Evolutionary conservation across 441 rosid species (phyloP).

Genomic region (Adansonia grandidieri): DNA sequence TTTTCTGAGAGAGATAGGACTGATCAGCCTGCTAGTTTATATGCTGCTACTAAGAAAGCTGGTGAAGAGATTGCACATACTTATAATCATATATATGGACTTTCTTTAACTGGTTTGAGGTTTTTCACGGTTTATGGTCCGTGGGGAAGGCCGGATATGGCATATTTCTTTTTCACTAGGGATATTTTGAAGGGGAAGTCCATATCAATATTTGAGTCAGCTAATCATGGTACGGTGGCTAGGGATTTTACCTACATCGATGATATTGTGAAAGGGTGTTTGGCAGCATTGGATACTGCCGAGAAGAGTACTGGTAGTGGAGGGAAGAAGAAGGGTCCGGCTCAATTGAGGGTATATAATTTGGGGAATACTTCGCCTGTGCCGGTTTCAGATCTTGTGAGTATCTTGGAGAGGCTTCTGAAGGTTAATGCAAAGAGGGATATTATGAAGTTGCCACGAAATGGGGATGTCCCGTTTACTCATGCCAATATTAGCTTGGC

Average conservation of each 20-base stretch:
- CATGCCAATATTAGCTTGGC: constrained; percentile 96
- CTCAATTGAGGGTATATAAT: constrained; percentile 88
- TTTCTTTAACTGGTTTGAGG: constrained; percentile 89
- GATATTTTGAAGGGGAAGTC: constrained; percentile 84
- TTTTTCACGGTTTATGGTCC: constrained; percentile 99
- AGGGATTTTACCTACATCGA: constrained; percentile 97
- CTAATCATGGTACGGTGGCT: constrained; percentile 83
- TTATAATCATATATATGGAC: constrained; percentile 91
- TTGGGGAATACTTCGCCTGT: constrained; percentile 97
- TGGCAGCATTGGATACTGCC: constrained; percentile 87
- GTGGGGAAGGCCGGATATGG: constrained; percentile 99
- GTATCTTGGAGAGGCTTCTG: constrained; percentile 79
- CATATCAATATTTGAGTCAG: constrained; percentile 75
- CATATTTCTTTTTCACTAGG: constrained; percentile 94
- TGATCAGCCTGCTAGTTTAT: constrained; percentile 97
- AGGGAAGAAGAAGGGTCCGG: constrained; percentile 89
- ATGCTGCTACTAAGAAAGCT: constrained; percentile 97
- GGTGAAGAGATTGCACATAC: constrained; percentile 99
- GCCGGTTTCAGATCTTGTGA: constrained; percentile 82
- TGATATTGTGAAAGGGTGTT: constrained; percentile 94
- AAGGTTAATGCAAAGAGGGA: constrained; percentile 87
- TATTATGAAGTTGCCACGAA: constrained; percentile 78
- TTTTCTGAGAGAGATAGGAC: constrained; percentile 89
- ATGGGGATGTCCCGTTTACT: constrained; percentile 92
- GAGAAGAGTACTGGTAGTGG: constrained; percentile 96